phyloP scores from a whole-genome alignment of 2,329 filamentous ascomycete species.

The Xylaria sp. region DNA sequence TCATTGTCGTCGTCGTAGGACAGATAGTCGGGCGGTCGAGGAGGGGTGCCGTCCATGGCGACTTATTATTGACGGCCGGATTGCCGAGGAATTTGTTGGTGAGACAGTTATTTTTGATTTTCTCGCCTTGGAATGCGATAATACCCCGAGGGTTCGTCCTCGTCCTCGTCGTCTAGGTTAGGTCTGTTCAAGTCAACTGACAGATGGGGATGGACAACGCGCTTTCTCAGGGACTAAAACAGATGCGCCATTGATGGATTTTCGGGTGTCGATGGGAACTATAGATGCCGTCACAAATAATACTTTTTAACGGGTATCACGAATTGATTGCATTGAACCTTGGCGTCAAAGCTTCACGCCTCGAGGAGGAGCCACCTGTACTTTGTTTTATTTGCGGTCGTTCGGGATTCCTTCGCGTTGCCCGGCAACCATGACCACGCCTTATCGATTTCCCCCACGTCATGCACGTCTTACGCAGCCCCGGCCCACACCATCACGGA shows the following conservation, averaged over 20 bases:
- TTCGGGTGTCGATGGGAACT: background rate
- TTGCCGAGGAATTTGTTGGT: slow-evolving; percentile 19
- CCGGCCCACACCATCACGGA: background rate
- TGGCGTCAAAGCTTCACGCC: slow-evolving; percentile 15
- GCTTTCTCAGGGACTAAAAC: background rate
- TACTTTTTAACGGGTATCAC: slow-evolving; percentile 14
- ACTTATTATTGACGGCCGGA: slow-evolving; percentile 24
- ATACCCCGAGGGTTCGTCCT: slow-evolving; percentile 3
- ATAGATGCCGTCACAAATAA: slow-evolving; percentile 13
- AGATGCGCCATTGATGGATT: background rate
- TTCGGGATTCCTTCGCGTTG: slow-evolving; percentile 10
- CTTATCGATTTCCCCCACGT: slow-evolving; percentile 11
- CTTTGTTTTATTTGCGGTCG: slow-evolving; percentile 23
- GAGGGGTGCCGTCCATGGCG: slow-evolving; percentile 55
- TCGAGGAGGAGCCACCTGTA: slow-evolving; percentile 16
- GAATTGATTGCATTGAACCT: slow-evolving; percentile 16
- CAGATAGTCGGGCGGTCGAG: slow-evolving; percentile 60
- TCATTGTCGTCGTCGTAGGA: slow-evolving; percentile 61
- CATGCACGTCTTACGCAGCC: slow-evolving; percentile 9
- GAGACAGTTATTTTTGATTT: slow-evolving; percentile 22
- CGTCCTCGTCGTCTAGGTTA: background rate
- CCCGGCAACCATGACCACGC: slow-evolving; percentile 21
- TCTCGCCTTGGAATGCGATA: slow-evolving; percentile 23
- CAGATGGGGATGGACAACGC: background rate
- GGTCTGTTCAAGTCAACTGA: background rate